These are phyloP conservation scores for Physcomitrium patens DNA, from an alignment of 225 moss, liverwort and hornwort genomes.

Conservation along the genomic window DNA sequence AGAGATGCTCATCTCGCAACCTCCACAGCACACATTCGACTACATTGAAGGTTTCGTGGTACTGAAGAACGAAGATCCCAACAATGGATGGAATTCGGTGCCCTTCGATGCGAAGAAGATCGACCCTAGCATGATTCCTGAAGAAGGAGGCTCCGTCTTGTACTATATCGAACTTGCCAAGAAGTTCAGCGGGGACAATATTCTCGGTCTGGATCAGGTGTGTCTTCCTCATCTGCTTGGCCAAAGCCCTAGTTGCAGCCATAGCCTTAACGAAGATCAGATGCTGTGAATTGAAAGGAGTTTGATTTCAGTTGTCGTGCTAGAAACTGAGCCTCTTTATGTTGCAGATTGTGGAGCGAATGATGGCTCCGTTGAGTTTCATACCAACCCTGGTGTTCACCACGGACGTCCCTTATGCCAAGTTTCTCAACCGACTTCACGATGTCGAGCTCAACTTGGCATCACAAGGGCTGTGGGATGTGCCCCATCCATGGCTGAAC, in stretches of 20 bases:
- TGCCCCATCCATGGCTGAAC: conserved; percentile 81
- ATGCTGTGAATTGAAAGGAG: no score
- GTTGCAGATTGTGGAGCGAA: conserved; percentile 51
- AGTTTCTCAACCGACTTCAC: conserved; percentile 73
- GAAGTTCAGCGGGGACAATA: conserved; percentile 39
- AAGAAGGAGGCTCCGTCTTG: conserved; percentile 40
- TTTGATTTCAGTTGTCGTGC: background rate
- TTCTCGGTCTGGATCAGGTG: conserved; percentile 48
- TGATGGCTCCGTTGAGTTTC: conserved; percentile 58
- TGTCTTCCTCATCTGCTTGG: background rate
- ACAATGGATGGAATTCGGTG: conserved; percentile 72
- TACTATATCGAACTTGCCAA: conserved; percentile 70
- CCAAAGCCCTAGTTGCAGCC: background rate
- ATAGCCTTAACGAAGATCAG: background rate
- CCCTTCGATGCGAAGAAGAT: conserved; percentile 54
- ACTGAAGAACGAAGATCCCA: conserved; percentile 50
- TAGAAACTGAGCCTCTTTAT: no score
- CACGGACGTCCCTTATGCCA: conserved; percentile 53
- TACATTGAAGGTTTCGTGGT: conserved; percentile 84
- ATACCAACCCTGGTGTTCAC: conserved; percentile 60
- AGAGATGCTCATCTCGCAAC: conserved; percentile 52
- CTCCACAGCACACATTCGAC: conserved; percentile 41
- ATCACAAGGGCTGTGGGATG: conserved; percentile 58
- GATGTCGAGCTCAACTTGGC: conserved; percentile 47
- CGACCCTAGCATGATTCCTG: conserved; percentile 43